Evolutionary conservation across 2,329 filamentous ascomycete genomes (phyloP).

Genomic region (Periconia macrospinosa): DNA sequence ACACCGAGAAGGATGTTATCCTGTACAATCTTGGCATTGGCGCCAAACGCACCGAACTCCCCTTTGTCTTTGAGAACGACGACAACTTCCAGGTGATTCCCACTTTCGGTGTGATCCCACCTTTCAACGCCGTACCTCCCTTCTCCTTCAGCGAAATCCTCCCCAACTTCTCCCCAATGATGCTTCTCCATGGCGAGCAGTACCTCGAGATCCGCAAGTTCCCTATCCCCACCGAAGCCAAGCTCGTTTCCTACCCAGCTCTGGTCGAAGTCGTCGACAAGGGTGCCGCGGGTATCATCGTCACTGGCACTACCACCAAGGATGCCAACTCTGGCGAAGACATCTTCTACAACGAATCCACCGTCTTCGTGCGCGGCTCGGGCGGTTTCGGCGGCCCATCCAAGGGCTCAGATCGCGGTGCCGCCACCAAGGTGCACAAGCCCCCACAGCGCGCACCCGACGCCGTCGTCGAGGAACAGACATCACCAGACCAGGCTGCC

Average conservation of each 20-base stretch:
- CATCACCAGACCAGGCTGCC: conserved; percentile 86
- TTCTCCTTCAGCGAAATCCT: conserved; percentile 82
- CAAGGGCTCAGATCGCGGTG: conserved; percentile 76
- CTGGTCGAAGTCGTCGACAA: conserved; percentile 97
- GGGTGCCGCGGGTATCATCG: conserved; percentile 82
- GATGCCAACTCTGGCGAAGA: conserved; percentile 84
- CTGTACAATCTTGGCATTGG: conserved; percentile 92
- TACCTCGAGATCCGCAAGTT: conserved; percentile 93
- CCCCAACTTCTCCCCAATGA: conserved; percentile 97
- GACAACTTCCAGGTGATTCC: conserved; percentile 93
- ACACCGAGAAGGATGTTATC: conserved; percentile 83
- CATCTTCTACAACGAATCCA: conserved; percentile 94
- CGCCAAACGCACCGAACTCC: conserved; percentile 85
- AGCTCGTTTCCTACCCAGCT: conserved; percentile 73
- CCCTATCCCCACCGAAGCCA: conserved; percentile 83
- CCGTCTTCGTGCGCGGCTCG: conserved; percentile 87
- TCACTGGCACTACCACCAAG: conserved; percentile 78
- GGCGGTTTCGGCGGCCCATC: conserved; percentile 86
- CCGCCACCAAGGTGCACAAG: conserved; percentile 76
- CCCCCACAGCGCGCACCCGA: conserved; percentile 78
- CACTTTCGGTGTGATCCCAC: conserved; percentile 95
- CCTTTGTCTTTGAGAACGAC: conserved; percentile 84
- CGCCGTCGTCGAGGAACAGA: conserved; percentile 80
- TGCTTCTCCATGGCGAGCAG: conserved; percentile 98
- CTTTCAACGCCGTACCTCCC: conserved; percentile 79